phyloP scores from a whole-genome alignment of 768 basidiomycete species.

The Chalciporus sphaerocephalus region DNA sequence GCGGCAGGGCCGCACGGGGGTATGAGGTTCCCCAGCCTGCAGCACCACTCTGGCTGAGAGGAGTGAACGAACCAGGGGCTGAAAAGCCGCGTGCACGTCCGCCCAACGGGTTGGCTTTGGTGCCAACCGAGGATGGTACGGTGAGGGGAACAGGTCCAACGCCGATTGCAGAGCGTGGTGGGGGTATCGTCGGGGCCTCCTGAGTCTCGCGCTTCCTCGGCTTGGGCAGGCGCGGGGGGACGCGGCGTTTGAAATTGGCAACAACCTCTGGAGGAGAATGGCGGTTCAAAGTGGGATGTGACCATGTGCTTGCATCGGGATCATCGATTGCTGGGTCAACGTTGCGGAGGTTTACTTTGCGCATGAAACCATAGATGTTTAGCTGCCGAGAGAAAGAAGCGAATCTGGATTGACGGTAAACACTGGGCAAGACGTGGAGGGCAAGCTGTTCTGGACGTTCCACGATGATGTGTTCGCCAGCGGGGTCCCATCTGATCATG shows the following conservation, averaged over 20 bases:
- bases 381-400: slow-evolving; percentile 97
- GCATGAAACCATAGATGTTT: slow-evolving; percentile 98
- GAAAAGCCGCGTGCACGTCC: slow-evolving; percentile 77
- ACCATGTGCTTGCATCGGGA: slow-evolving; percentile 96
- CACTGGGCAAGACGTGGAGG: slow-evolving; percentile 86
- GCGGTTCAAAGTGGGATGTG: slow-evolving; percentile 87
- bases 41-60: slow-evolving; percentile 55
- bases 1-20: slow-evolving; percentile 65
- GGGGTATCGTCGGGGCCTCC: slow-evolving; percentile 65
- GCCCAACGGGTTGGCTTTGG: slow-evolving; percentile 38
- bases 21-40: slow-evolving; percentile 58
- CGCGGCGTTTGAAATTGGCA: slow-evolving; percentile 91
- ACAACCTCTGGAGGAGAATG: slow-evolving; percentile 88
- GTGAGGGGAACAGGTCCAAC: slow-evolving; percentile 66
- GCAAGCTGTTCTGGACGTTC: slow-evolving; percentile 92
- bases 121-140: slow-evolving; percentile 45
- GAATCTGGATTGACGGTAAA: slow-evolving; percentile 95
- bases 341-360: slow-evolving; percentile 93
- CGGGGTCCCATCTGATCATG: slow-evolving; percentile 95
- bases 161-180: slow-evolving; percentile 71
- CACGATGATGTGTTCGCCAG: slow-evolving; percentile 93
- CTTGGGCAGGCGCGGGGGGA: slow-evolving; percentile 88
- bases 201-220: slow-evolving; percentile 74
- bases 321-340: slow-evolving; percentile 93
- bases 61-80: slow-evolving; percentile 75